Conservation (phyloP, 495 filamentous ascomycete genomes). For the Aspergillus sparsus region DNA sequence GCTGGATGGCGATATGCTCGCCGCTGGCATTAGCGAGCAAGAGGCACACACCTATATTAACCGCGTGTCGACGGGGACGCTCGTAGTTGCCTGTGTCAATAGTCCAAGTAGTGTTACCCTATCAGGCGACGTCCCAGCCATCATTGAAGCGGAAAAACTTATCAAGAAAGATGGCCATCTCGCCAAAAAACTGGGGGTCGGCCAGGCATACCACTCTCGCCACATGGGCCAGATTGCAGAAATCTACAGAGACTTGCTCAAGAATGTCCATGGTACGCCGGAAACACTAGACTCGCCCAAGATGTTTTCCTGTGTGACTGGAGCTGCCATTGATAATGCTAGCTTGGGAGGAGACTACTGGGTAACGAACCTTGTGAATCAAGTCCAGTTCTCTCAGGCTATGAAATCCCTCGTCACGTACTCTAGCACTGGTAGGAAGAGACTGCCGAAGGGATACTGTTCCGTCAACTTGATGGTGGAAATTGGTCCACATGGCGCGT, state of each 20-base stretch:
- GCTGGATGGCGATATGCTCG: constrained; percentile 32
- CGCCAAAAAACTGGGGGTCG: constrained; percentile 36
- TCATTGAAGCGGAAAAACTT: constrained; percentile 26
- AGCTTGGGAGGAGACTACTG: too few relatives aligned
- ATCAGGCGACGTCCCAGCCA: constrained; percentile 30
- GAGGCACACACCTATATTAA: constrained; percentile 37
- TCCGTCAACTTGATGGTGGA: constrained; percentile 17
- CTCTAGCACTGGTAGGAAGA: too few relatives aligned
- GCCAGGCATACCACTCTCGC: constrained; percentile 59
- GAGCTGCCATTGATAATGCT: too few relatives aligned
- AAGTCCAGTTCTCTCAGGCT: too few relatives aligned
- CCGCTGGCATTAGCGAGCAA: constrained; percentile 33
- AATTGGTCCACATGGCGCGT: constrained; percentile 22
- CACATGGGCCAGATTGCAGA: constrained; percentile 41
- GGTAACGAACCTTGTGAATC: too few relatives aligned
- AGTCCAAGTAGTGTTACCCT: constrained; percentile 28
- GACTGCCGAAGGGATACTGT: too few relatives aligned
- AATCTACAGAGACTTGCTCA: constrained; percentile 27
- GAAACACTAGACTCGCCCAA: too few relatives aligned
- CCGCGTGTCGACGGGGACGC: constrained; percentile 1
- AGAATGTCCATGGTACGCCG: constrained; percentile 33
- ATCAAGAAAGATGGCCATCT: constrained; percentile 34
- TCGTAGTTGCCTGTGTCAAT: constrained; percentile 25
- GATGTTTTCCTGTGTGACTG: too few relatives aligned
- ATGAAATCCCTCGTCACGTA: too few relatives aligned